phyloP scores from a whole-genome alignment of 2,329 filamentous ascomycete genomes.

The Diaporthe vaccinii region DNA sequence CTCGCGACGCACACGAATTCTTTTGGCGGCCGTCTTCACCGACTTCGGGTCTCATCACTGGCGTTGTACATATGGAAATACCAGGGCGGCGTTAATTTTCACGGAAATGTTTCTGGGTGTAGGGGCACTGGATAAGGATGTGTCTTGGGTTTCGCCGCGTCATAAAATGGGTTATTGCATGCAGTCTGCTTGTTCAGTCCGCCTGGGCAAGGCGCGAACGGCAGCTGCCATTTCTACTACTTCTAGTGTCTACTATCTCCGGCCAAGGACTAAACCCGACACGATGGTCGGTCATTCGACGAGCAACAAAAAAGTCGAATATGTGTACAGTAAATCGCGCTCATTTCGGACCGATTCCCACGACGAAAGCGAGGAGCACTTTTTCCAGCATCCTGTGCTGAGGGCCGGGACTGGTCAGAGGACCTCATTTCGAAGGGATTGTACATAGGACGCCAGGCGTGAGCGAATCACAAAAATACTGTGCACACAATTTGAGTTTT shows the following conservation, averaged over 20 bases:
- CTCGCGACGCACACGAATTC: constrained; percentile 53
- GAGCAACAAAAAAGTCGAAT: constrained; percentile 31
- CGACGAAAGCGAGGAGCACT: constrained; percentile 1
- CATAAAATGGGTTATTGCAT: constrained; percentile 35
- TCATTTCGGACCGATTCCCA: constrained; percentile 19
- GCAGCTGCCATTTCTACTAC: constrained; percentile 37
- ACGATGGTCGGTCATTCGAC: constrained; percentile 16
- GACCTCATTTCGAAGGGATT: constrained; percentile 26
- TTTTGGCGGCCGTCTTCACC: constrained; percentile 40
- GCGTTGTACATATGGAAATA: constrained; percentile 57
- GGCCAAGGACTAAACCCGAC: constrained; percentile 14
- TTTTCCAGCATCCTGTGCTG: not conserved
- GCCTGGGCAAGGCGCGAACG: constrained; percentile 17
- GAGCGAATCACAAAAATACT: constrained; percentile 17
- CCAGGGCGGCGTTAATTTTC: constrained; percentile 57
- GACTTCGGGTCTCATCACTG: constrained; percentile 51
- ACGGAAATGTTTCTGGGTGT: not conserved
- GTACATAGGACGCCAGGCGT: constrained; percentile 29
- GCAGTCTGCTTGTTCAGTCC: constrained; percentile 28
- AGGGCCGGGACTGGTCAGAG: constrained; percentile 12
- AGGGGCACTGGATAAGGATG: constrained; percentile 14
- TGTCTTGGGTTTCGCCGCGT: constrained; percentile 21
- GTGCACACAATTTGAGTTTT: not conserved
- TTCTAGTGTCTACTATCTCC: constrained; percentile 39
- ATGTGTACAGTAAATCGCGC: constrained; percentile 30